These are phyloP conservation scores for Mentha longifolia DNA, from an alignment of 257 asterid genomes.

Conservation along the genomic window DNA sequence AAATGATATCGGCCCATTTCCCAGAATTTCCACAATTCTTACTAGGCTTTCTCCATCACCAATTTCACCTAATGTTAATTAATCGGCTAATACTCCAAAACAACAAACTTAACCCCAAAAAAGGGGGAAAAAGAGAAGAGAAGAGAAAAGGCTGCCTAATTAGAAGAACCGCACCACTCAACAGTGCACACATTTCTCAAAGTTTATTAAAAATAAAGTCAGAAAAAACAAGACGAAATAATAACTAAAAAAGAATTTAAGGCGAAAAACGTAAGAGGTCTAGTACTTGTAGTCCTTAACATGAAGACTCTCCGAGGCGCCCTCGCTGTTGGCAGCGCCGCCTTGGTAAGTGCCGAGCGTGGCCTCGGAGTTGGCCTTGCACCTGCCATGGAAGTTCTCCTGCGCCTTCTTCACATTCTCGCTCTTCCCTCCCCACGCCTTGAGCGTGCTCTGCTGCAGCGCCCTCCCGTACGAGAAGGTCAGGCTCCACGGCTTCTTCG, in stretches of 20 bases:
- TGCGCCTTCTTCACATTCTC: conserved; percentile 62
- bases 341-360: conserved; percentile 66
- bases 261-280: background rate
- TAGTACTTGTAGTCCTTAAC: conserved; percentile 71
- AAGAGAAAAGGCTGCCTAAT: too few species aligned
- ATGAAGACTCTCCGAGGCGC: conserved; percentile 74
- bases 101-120: background rate
- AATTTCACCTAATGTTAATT: background rate
- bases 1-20: background rate
- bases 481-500: conserved; percentile 68
- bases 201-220: conserved; percentile 29
- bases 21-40: background rate
- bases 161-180: background rate
- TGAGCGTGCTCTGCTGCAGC: conserved; percentile 69
- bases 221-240: too few species aligned
- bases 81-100: too few species aligned
- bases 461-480: conserved; percentile 68
- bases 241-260: background rate
- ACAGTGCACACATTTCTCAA: conserved; percentile 23
- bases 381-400: conserved; percentile 51
- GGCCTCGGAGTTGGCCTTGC: conserved; percentile 74
- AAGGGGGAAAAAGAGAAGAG: background rate
- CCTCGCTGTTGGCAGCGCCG: conserved; percentile 46
- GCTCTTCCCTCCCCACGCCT: conserved; percentile 61
- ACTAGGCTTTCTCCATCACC: background rate